Percentiles rank a stretch among this genome's conserved stretches.
These are phyloP conservation scores for Brassica napus DNA, from an alignment of 345 rosid genomes.

Conservation along the genomic window DNA sequence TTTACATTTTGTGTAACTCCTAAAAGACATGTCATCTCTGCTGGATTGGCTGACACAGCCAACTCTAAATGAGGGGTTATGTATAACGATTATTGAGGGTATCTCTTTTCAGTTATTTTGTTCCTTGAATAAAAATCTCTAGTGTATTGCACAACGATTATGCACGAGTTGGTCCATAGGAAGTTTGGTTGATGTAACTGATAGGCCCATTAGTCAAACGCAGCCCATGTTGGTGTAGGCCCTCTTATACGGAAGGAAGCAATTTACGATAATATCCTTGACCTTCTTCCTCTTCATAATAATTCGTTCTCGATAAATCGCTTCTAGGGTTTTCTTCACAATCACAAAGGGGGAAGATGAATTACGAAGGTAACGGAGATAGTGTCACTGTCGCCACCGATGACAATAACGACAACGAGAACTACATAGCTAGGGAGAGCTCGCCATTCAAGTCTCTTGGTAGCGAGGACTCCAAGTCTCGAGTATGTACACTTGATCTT, in stretches of 20 bases:
- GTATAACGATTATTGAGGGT: no score
- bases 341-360: conserved; percentile 20
- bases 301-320: neutral
- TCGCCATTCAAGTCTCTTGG: conserved; percentile 23
- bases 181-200: neutral
- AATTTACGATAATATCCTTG: conserved; percentile 21
- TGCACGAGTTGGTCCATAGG: neutral
- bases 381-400: conserved; percentile 6
- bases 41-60: no score
- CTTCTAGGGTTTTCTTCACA: conserved; percentile 35
- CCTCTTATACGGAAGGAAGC: neutral
- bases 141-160: neutral
- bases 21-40: no score
- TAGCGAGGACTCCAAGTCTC: conserved; percentile 34
- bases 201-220: neutral
- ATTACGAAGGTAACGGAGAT: conserved; percentile 39
- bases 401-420: conserved; percentile 3
- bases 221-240: neutral
- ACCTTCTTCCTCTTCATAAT: conserved; percentile 1
- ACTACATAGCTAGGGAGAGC: conserved; percentile 4
- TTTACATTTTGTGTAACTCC: no score
- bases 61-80: no score
- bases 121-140: no score
- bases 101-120: no score
- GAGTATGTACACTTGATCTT: conserved; percentile 27